These are phyloP conservation scores for Cinchona pubescens DNA, from an alignment of 257 asterid species.

Conservation along the genomic window DNA sequence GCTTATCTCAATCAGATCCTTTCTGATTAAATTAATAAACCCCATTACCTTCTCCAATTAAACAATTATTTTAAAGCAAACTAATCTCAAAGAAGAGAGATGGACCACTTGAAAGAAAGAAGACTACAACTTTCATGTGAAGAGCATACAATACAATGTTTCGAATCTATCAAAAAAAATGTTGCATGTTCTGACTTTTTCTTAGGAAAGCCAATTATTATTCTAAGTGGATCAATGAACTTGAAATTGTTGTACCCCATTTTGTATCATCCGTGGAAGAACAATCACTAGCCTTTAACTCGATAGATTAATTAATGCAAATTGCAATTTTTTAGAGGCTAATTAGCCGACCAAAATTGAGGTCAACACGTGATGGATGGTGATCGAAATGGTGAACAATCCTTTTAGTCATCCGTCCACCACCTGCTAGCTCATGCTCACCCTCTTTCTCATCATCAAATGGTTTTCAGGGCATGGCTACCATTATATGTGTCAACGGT, in stretches of 20 bases:
- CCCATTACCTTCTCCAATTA: conserved; percentile 28
- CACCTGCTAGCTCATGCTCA: conserved; percentile 15
- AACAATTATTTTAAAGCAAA: conserved; percentile 13
- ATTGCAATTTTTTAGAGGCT: conserved; percentile 25
- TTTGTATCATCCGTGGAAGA: background rate
- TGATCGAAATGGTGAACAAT: conserved; percentile 32
- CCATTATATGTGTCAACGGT: conserved; percentile 36
- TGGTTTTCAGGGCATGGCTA: conserved; percentile 6
- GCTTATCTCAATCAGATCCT: conserved; percentile 30
- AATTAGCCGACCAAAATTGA: conserved; percentile 40
- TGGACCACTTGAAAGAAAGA: conserved; percentile 30
- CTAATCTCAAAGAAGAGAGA: conserved; percentile 22
- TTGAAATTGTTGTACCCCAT: conserved; percentile 15
- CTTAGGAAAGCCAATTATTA: conserved; percentile 16
- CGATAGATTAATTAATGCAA: conserved; percentile 29
- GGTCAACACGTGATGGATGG: conserved; percentile 42
- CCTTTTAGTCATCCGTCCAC: conserved; percentile 24
- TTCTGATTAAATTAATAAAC: conserved; percentile 25
- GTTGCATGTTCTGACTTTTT: conserved; percentile 31
- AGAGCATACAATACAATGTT: conserved; percentile 23
- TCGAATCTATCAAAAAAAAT: conserved; percentile 22
- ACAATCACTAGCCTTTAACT: conserved; percentile 16
- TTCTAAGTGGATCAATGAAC: conserved; percentile 14
- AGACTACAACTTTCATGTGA: conserved; percentile 31
- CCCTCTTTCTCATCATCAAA: conserved; percentile 11